These are phyloP conservation scores for Gigaspora rosea DNA, from an alignment of 192 early-diverging fungal genomes.

Conservation along the genomic window DNA sequence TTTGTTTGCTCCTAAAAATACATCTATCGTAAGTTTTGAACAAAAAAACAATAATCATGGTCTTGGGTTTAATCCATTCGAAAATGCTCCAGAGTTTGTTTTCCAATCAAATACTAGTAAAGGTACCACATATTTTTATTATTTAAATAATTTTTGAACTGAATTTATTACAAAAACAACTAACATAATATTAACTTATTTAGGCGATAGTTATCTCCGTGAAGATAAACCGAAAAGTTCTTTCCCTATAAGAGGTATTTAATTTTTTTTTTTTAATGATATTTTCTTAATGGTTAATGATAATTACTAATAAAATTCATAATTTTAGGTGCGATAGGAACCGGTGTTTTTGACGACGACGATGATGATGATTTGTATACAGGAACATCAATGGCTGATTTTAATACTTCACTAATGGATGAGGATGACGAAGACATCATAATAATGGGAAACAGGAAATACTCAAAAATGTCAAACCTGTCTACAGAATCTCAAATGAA, in stretches of 20 bases:
- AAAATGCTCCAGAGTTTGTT: conserved; percentile 65
- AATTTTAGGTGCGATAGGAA: conserved; percentile 52
- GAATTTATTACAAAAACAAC: background rate
- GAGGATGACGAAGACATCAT: conserved; percentile 31
- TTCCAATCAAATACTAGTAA: conserved; percentile 7
- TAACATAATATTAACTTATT: conserved; percentile 9
- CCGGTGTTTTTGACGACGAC: conserved; percentile 71
- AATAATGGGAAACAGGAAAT: conserved; percentile 40
- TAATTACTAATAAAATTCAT: background rate
- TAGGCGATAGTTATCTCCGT: conserved; percentile 12
- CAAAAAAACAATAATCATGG: conserved; percentile 63
- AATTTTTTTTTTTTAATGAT: background rate
- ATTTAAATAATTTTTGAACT: too few relatives aligned
- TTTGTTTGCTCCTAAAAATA: conserved; percentile 64
- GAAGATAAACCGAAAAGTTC: background rate
- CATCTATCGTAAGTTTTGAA: conserved; percentile 45
- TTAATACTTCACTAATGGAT: conserved; percentile 36
- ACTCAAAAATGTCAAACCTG: background rate
- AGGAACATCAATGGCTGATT: conserved; percentile 9
- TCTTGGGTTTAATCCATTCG: conserved; percentile 70
- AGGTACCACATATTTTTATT: conserved; percentile 19
- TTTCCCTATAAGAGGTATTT: background rate
- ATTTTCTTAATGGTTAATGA: background rate
- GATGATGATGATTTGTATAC: conserved; percentile 46
- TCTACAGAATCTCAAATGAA: conserved; percentile 4